Conservation (phyloP, 345 rosid genomes). For the Salix dunnii region DNA sequence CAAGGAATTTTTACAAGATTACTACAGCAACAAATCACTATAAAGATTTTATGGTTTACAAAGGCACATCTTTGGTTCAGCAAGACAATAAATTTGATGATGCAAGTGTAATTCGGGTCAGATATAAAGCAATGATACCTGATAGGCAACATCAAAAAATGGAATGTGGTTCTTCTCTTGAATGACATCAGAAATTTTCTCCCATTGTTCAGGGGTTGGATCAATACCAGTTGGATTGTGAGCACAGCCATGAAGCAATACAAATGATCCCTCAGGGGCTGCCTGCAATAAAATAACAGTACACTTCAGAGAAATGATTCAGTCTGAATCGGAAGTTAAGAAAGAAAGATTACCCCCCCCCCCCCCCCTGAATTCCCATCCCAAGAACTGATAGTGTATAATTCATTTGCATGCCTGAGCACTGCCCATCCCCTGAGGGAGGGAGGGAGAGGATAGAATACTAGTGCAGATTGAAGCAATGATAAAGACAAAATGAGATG, state of each 20-base stretch:
- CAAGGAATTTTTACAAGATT: neutral
- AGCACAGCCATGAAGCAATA: conserved; percentile 98
- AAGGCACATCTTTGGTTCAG: neutral
- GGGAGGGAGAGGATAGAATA: neutral
- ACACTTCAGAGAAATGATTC: conserved; percentile 2
- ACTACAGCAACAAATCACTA: neutral
- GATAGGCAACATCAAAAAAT: conserved; percentile 96
- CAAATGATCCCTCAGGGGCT: conserved; percentile 90
- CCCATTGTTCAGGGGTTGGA: conserved; percentile 95
- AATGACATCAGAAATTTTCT: conserved; percentile 78
- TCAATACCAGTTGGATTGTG: conserved; percentile 99
- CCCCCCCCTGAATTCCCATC: neutral
- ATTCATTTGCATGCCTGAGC: neutral
- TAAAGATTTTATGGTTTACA: neutral
- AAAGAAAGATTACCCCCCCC: neutral
- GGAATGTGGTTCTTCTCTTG: conserved; percentile 92
- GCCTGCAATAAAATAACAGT: conserved; percentile 42
- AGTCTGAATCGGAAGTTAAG: neutral
- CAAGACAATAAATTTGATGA: neutral
- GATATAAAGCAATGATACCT: conserved; percentile 42
- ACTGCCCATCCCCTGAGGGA: neutral
- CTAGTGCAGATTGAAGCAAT: neutral
- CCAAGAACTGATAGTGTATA: neutral
- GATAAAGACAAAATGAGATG: neutral
- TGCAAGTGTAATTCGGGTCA: conserved; percentile 6